Evolutionary conservation across 2,329 filamentous ascomycete genomes (phyloP).

Genomic region (Alternaria atra): DNA sequence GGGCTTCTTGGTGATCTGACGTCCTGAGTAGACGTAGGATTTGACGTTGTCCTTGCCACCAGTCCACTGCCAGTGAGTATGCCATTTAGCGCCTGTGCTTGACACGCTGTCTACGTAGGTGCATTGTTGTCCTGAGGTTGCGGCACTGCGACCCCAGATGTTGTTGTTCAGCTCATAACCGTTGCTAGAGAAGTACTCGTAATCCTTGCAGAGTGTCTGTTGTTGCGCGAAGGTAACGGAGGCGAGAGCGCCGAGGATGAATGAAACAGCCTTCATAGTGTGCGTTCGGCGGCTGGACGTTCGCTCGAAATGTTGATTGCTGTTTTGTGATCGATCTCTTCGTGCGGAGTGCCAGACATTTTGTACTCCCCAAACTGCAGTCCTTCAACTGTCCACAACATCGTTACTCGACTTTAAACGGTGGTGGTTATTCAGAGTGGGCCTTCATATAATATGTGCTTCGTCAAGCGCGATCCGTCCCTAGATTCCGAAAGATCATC

Average conservation of each 20-base stretch:
- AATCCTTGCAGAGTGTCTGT: slow-evolving; percentile 29
- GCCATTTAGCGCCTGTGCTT: slow-evolving; percentile 25
- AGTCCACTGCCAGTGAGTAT: slow-evolving; percentile 27
- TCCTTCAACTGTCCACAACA: neutral
- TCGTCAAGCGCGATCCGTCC: slow-evolving; percentile 13
- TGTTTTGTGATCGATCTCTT: neutral
- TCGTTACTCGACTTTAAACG: slow-evolving; percentile 10
- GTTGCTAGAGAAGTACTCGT: slow-evolving; percentile 29
- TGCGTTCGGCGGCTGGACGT: neutral
- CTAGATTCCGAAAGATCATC: slow-evolving; percentile 14
- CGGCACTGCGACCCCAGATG: slow-evolving; percentile 31
- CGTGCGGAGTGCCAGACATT: neutral
- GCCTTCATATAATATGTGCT: slow-evolving; percentile 11
- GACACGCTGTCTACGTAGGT: slow-evolving; percentile 30
- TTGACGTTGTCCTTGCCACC: slow-evolving; percentile 37
- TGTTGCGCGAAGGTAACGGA: slow-evolving; percentile 10
- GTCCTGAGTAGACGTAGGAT: slow-evolving; percentile 35
- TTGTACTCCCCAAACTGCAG: slow-evolving; percentile 1
- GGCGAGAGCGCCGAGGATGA: slow-evolving; percentile 14
- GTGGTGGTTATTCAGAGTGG: slow-evolving; percentile 9
- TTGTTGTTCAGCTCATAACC: slow-evolving; percentile 39
- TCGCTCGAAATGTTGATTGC: neutral
- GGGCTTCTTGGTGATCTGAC: slow-evolving; percentile 25
- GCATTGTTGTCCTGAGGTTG: slow-evolving; percentile 27
- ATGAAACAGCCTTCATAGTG: slow-evolving; percentile 15